These are phyloP conservation scores for Aspergillus awamori DNA, from an alignment of 2,329 filamentous ascomycete species.

Conservation along the genomic window DNA sequence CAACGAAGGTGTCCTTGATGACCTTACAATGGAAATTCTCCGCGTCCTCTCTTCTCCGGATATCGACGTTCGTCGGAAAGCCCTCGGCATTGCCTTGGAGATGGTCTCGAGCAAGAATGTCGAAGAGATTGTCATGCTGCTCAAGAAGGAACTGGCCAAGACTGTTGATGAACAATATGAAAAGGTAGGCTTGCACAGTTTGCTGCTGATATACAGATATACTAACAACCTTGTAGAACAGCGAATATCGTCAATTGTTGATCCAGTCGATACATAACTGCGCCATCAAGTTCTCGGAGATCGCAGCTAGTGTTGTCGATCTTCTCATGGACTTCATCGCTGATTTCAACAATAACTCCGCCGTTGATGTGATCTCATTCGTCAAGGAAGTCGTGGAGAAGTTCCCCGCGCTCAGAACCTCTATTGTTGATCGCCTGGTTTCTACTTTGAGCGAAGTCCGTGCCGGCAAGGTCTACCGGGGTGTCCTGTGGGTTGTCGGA, in stretches of 20 bases:
- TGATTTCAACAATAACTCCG: constrained; percentile 95
- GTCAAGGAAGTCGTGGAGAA: constrained; percentile 99
- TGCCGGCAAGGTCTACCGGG: constrained; percentile 94
- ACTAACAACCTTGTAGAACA: constrained; percentile 59
- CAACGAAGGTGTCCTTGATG: constrained; percentile 89
- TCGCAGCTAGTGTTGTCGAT: constrained; percentile 93
- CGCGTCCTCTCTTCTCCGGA: constrained; percentile 93
- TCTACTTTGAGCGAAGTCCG: constrained; percentile 90
- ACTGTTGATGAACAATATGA: constrained; percentile 98
- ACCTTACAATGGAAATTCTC: constrained; percentile 94
- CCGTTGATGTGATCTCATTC: constrained; percentile 96
- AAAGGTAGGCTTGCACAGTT: constrained; percentile 57
- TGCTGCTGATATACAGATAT: neutral
- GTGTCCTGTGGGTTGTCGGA: constrained; percentile 95
- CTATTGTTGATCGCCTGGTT: constrained; percentile 86
- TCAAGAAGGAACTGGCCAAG: constrained; percentile 97
- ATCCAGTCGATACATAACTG: constrained; percentile 98
- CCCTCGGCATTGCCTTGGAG: constrained; percentile 84
- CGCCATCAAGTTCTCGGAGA: constrained; percentile 98
- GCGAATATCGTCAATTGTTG: constrained; percentile 88
- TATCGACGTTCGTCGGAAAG: constrained; percentile 92
- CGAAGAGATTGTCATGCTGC: constrained; percentile 89
- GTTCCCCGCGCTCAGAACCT: constrained; percentile 84
- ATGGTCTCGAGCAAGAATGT: constrained; percentile 99
- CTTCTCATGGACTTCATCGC: constrained; percentile 98